A percentile compares a stretch with the other conserved stretches of the same genome.
Conservation (phyloP, 345 rosid genomes). For the Leavenworthia alabamica region DNA sequence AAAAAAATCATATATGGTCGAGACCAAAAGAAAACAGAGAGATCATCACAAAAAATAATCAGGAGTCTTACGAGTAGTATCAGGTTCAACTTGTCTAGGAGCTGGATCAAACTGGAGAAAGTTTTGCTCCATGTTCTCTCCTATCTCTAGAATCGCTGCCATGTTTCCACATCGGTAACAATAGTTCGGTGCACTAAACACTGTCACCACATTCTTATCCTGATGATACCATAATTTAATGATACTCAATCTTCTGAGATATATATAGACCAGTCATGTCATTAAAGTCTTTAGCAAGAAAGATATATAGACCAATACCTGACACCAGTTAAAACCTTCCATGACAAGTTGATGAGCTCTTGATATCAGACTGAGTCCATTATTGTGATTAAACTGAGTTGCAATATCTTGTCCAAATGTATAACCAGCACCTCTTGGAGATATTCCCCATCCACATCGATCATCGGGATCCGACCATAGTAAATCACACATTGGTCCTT, state of each 20-base stretch:
- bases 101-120: slow-evolving; percentile 90
- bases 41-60: slow-evolving; percentile 74
- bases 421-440: slow-evolving; percentile 39
- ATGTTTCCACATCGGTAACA: slow-evolving; percentile 79
- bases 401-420: slow-evolving; percentile 62
- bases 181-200: slow-evolving; percentile 80
- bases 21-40: background rate
- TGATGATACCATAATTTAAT: slow-evolving; percentile 18
- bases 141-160: slow-evolving; percentile 84
- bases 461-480: slow-evolving; percentile 62
- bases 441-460: slow-evolving; percentile 41
- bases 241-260: background rate
- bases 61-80: slow-evolving; percentile 73
- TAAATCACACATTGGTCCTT: slow-evolving; percentile 86
- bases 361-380: slow-evolving; percentile 68
- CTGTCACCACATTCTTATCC: slow-evolving; percentile 80
- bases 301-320: slow-evolving; percentile 49
- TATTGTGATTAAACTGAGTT: slow-evolving; percentile 63
- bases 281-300: background rate
- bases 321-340: slow-evolving; percentile 89
- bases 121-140: slow-evolving; percentile 76
- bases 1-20: slow-evolving; percentile 6
- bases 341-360: slow-evolving; percentile 89
- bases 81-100: slow-evolving; percentile 78
- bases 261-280: too few species aligned